phyloP scores from a whole-genome alignment of 331 rosid species.

The Arachis monticola region DNA sequence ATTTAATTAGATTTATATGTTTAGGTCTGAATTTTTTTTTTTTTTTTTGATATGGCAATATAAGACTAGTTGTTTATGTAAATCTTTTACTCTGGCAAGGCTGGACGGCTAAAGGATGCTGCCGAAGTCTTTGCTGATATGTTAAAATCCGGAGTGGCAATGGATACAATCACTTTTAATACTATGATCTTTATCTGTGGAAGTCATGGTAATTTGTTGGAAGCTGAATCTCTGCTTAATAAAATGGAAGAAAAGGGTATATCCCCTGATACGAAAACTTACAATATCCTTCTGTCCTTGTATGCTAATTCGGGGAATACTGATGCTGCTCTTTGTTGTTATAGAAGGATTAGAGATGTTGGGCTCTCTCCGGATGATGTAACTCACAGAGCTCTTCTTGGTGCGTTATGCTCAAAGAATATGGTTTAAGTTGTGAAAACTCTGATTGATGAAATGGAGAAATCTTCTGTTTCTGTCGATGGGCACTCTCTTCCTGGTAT shows the following conservation, averaged over 20 bases:
- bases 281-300: slow-evolving; percentile 71
- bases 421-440: slow-evolving; percentile 70
- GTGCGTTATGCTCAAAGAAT: slow-evolving; percentile 62
- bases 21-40: too few relatives aligned
- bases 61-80: too few relatives aligned
- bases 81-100: slow-evolving; percentile 56
- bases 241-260: slow-evolving; percentile 89
- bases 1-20: too few relatives aligned
- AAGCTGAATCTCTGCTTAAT: slow-evolving; percentile 81
- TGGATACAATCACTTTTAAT: slow-evolving; percentile 83
- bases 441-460: slow-evolving; percentile 78
- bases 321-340: slow-evolving; percentile 65
- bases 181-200: slow-evolving; percentile 88
- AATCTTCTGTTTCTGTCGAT: slow-evolving; percentile 45
- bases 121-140: slow-evolving; percentile 80
- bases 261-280: slow-evolving; percentile 84
- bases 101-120: slow-evolving; percentile 77
- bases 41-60: too few relatives aligned
- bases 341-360: slow-evolving; percentile 69
- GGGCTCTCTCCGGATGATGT: slow-evolving; percentile 77
- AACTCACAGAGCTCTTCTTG: slow-evolving; percentile 76
- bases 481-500: slow-evolving; percentile 73
- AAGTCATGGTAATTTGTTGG: slow-evolving; percentile 70
- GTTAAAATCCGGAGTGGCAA: slow-evolving; percentile 79
- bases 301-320: slow-evolving; percentile 73